Evolutionary conservation across 2,329 filamentous ascomycete genomes (phyloP).

Genomic region (Aquanectria penicillioides): DNA sequence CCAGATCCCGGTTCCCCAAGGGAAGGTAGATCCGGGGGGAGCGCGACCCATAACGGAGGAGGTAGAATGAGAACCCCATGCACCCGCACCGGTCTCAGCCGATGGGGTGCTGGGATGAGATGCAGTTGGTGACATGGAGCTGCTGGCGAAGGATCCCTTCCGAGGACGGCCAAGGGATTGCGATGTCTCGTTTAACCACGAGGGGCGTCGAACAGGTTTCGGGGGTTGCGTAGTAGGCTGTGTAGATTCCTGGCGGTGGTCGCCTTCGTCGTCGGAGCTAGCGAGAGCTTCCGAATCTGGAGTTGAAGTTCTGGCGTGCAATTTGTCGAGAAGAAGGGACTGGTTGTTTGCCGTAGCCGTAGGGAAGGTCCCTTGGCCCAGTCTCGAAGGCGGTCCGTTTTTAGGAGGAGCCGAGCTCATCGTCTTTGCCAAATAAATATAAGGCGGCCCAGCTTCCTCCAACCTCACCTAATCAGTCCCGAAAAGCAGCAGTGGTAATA

Average conservation of each 20-base stretch:
- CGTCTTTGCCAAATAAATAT: slow-evolving; percentile 35
- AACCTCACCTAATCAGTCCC: slow-evolving; percentile 5
- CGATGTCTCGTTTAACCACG: slow-evolving; percentile 87
- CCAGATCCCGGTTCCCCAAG: slow-evolving; percentile 87
- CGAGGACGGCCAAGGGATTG: slow-evolving; percentile 71
- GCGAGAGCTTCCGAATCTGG: slow-evolving; percentile 94
- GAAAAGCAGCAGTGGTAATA: neutral
- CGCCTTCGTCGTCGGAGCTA: slow-evolving; percentile 92
- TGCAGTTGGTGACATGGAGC: slow-evolving; percentile 79
- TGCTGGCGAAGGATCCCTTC: slow-evolving; percentile 81
- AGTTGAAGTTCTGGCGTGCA: slow-evolving; percentile 82
- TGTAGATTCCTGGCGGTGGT: slow-evolving; percentile 68
- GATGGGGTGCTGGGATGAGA: slow-evolving; percentile 86
- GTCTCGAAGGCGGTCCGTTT: slow-evolving; percentile 60
- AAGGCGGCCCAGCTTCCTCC: slow-evolving; percentile 22
- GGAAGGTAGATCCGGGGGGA: slow-evolving; percentile 63
- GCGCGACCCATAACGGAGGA: slow-evolving; percentile 60
- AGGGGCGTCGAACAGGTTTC: slow-evolving; percentile 77
- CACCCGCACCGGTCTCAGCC: slow-evolving; percentile 64
- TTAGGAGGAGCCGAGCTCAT: slow-evolving; percentile 66
- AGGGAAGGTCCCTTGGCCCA: slow-evolving; percentile 57
- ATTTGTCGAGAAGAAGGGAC: slow-evolving; percentile 77
- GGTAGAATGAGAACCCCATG: slow-evolving; percentile 65
- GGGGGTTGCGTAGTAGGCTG: slow-evolving; percentile 60
- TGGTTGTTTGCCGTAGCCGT: slow-evolving; percentile 66